Evolutionary conservation across 2,329 filamentous ascomycete species (phyloP).

Genomic region (Colletotrichum trifolii): DNA sequence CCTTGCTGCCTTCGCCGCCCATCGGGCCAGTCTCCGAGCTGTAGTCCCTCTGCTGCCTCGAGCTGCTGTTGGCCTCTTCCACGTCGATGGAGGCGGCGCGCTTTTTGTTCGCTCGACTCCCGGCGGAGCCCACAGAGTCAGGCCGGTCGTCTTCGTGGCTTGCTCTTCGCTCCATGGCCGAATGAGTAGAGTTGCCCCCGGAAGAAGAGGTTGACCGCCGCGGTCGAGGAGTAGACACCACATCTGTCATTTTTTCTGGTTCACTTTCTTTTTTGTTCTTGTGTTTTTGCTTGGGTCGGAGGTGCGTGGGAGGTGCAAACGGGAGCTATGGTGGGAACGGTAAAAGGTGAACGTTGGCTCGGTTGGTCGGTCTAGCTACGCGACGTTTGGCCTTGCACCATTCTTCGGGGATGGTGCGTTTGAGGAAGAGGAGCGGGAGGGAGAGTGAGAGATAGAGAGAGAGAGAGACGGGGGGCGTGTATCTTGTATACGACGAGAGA

Average conservation of each 20-base stretch:
- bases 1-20: conserved; percentile 41
- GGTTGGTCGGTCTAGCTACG: conserved; percentile 27
- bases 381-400: conserved; percentile 37
- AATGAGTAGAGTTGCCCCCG: conserved; percentile 34
- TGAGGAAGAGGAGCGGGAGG: conserved; percentile 20
- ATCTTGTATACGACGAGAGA: conserved; percentile 31
- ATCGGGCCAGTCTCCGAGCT: conserved; percentile 49
- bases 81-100: conserved; percentile 59
- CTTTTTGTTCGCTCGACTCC: conserved; percentile 47
- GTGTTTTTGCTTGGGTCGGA: conserved; percentile 2
- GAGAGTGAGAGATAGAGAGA: conserved; percentile 14
- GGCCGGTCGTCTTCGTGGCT: conserved; percentile 35
- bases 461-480: conserved; percentile 9
- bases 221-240: conserved; percentile 29
- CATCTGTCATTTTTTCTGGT: conserved; percentile 31
- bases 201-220: conserved; percentile 38
- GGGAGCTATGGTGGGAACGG: conserved; percentile 18
- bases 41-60: conserved; percentile 46
- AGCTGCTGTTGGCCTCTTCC: conserved; percentile 54
- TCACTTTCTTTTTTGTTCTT: too few relatives aligned
- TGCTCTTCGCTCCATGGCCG: conserved; percentile 37
- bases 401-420: conserved; percentile 27
- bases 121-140: conserved; percentile 28
- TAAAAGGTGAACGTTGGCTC: conserved; percentile 24
- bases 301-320: conserved; percentile 33